Percentiles rank a stretch among this genome's conserved stretches.
phyloP scores from a whole-genome alignment of 2,329 filamentous ascomycete genomes.

The Beauveria australis region DNA sequence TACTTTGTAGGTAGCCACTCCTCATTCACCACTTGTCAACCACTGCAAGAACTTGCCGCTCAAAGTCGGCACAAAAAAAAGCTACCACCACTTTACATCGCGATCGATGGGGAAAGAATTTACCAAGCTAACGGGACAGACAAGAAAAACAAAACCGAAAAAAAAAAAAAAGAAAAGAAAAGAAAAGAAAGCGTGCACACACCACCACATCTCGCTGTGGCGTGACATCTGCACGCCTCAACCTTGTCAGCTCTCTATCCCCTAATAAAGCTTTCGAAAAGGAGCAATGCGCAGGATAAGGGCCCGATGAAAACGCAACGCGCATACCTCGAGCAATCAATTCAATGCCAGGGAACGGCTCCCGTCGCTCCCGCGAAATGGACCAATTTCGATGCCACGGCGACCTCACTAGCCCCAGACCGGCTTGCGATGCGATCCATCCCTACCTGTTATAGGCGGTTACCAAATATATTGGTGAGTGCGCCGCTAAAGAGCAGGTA shows the following conservation, averaged over 20 bases:
- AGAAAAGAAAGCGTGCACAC: neutral
- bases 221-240: neutral
- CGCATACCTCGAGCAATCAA: neutral
- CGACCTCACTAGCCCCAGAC: neutral
- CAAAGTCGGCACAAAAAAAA: too few species aligned
- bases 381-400: slow-evolving; percentile 2
- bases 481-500: neutral
- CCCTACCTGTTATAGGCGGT: neutral
- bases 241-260: neutral
- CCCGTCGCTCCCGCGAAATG: neutral
- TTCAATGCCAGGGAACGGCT: neutral
- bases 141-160: neutral
- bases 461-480: neutral
- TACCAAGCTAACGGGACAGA: neutral
- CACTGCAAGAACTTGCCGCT: too few species aligned
- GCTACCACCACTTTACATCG: too few species aligned
- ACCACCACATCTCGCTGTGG: neutral
- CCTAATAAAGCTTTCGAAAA: neutral
- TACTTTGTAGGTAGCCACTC: neutral
- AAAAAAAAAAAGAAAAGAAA: neutral
- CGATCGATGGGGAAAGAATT: neutral
- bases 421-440: too few species aligned
- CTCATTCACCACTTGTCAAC: too few species aligned
- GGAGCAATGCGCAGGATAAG: neutral
- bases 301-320: neutral